Conservation (phyloP, 208 protist species). For the Leptomonas pyrrhocoris region DNA sequence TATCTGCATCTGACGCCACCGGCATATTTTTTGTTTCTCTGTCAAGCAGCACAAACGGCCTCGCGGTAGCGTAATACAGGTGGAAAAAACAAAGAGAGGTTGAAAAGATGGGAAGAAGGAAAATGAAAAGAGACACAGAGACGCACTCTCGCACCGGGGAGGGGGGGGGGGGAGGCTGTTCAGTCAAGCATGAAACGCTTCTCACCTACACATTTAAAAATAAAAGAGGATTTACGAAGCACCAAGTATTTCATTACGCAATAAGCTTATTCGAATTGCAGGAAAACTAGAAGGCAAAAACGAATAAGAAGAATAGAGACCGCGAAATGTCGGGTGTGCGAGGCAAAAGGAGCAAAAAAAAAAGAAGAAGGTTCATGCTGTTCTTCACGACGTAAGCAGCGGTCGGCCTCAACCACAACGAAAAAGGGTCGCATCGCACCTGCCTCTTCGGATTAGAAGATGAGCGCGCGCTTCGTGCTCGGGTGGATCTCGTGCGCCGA, state of each 20-base stretch:
- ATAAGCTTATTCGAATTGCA: no score
- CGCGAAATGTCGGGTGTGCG: no score
- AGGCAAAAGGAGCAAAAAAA: no score
- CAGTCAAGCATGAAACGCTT: no score
- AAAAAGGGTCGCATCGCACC: background rate
- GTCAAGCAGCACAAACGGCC: background rate
- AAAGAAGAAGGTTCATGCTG: no score
- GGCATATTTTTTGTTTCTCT: slow-evolving; percentile 1
- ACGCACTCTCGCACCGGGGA: no score
- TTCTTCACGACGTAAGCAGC: background rate
- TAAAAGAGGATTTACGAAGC: background rate
- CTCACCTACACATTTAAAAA: background rate
- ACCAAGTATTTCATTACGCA: background rate
- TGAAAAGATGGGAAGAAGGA: background rate
- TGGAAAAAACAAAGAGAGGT: background rate
- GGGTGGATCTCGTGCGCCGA: slow-evolving; percentile 4
- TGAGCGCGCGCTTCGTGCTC: slow-evolving; percentile 6
- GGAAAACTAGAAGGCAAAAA: background rate
- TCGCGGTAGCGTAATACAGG: background rate
- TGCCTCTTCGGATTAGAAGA: slow-evolving; percentile 1
- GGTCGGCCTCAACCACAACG: background rate
- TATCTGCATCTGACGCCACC: slow-evolving; percentile 19
- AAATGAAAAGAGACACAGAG: background rate
- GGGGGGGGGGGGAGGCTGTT: no score
- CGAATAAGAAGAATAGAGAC: background rate